These are phyloP conservation scores for Coemansia sp. DNA, from an alignment of 192 early-diverging fungal genomes.

Conservation along the genomic window DNA sequence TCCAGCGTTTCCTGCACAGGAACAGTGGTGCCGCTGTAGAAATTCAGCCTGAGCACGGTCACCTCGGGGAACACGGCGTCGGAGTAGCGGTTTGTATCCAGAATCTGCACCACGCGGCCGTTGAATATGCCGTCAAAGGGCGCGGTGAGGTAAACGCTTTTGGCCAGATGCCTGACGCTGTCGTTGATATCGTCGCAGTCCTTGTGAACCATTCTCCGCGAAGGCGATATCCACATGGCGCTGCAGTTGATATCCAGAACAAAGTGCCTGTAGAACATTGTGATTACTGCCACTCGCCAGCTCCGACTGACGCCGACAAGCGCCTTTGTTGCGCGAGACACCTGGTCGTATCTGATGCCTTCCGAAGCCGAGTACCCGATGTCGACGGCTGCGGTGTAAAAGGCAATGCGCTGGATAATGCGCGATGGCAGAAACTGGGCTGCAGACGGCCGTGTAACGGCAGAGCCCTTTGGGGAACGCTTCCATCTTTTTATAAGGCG, in stretches of 20 bases:
- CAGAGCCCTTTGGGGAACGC: slow-evolving; percentile 6
- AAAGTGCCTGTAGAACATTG: slow-evolving; percentile 38
- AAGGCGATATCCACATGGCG: slow-evolving; percentile 25
- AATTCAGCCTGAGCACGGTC: slow-evolving; percentile 28
- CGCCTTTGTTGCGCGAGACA: slow-evolving; percentile 17
- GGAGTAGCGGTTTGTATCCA: slow-evolving; percentile 19
- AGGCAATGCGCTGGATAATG: slow-evolving; percentile 39
- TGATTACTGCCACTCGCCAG: slow-evolving; percentile 35
- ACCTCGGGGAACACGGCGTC: slow-evolving; percentile 30
- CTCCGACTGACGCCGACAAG: slow-evolving; percentile 32
- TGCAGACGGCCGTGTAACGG: neutral
- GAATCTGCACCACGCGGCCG: slow-evolving; percentile 24
- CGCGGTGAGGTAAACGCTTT: slow-evolving; percentile 28
- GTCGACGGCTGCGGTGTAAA: slow-evolving; percentile 22
- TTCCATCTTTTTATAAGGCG: slow-evolving; percentile 13
- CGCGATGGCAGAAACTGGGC: slow-evolving; percentile 41
- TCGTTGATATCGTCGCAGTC: slow-evolving; percentile 23
- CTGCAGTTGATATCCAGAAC: slow-evolving; percentile 37
- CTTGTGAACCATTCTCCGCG: slow-evolving; percentile 25
- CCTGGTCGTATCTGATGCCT: slow-evolving; percentile 21
- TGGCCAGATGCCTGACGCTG: slow-evolving; percentile 27
- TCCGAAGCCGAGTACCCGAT: neutral
- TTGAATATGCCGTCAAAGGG: slow-evolving; percentile 42
- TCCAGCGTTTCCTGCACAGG: slow-evolving; percentile 36
- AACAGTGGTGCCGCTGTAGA: slow-evolving; percentile 34